Conservation (phyloP, 306 rosid species). For the Quillaja saponaria region DNA sequence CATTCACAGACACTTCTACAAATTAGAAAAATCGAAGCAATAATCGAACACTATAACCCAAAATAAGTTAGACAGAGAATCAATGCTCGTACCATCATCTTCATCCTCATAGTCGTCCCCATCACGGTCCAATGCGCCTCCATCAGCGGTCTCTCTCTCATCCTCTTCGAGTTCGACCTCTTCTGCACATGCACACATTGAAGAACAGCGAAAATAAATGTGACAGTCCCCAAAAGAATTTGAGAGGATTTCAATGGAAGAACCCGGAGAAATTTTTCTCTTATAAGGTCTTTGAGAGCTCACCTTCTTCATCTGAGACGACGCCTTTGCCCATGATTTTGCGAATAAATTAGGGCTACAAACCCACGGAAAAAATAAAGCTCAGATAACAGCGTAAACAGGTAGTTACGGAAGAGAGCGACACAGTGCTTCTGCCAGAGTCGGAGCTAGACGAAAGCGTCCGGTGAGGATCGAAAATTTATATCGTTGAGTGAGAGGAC, state of each 20-base stretch:
- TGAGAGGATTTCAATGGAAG: background rate
- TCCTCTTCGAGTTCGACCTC: conserved; percentile 75
- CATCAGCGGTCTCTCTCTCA: conserved; percentile 62
- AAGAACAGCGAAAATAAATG: conserved; percentile 35
- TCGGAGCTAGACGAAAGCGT: no score
- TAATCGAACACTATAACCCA: background rate
- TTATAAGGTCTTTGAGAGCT: conserved; percentile 28
- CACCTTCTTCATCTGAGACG: conserved; percentile 68
- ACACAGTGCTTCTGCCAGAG: background rate
- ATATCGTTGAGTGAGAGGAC: background rate
- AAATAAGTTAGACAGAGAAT: background rate
- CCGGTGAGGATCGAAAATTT: background rate
- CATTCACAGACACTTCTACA: conserved; percentile 9
- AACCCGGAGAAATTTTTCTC: background rate
- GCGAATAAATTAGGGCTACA: background rate
- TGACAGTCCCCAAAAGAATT: conserved; percentile 6
- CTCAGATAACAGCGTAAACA: no score
- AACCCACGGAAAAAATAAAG: background rate
- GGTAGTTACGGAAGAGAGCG: background rate
- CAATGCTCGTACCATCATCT: conserved; percentile 67
- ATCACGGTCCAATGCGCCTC: conserved; percentile 48
- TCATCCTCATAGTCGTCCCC: conserved; percentile 68
- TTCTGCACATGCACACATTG: conserved; percentile 55
- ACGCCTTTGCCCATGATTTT: conserved; percentile 43
- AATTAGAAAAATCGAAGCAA: background rate